Percentiles rank a stretch among this genome's conserved stretches.
phyloP scores from a whole-genome alignment of 129 eudicot genomes.

The Helianthus tuberosus region DNA sequence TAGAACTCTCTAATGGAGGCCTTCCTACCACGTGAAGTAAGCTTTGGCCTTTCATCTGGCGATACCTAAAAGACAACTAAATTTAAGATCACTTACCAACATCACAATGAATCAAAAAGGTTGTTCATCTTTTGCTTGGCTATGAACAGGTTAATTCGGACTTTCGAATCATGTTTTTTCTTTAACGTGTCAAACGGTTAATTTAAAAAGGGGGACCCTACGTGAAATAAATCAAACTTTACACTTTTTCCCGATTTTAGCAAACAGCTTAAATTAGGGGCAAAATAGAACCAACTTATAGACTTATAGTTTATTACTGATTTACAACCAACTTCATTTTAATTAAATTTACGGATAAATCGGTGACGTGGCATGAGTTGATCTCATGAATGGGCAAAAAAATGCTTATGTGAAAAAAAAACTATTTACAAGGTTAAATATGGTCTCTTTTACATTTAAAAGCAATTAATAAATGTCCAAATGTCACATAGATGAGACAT shows the following conservation, averaged over 20 bases:
- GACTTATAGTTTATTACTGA: no score
- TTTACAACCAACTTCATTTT: no score
- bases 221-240: not conserved
- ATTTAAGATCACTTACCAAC: not conserved
- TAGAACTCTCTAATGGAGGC: constrained; percentile 67
- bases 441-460: not conserved
- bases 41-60: constrained; percentile 49
- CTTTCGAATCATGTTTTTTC: not conserved
- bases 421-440: not conserved
- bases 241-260: no score
- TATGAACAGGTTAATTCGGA: not conserved
- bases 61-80: constrained; percentile 41
- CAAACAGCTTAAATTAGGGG: no score
- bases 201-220: not conserved
- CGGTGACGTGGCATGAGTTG: not conserved
- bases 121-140: not conserved
- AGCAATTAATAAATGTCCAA: not conserved
- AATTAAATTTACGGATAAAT: no score
- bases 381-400: not conserved
- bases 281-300: no score
- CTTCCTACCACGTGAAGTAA: constrained; percentile 47
- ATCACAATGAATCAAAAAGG: not conserved
- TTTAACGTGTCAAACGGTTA: not conserved
- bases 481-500: not conserved
- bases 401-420: not conserved